Conservation (phyloP, 805 yeast species). For the Pichia occidentalis region DNA sequence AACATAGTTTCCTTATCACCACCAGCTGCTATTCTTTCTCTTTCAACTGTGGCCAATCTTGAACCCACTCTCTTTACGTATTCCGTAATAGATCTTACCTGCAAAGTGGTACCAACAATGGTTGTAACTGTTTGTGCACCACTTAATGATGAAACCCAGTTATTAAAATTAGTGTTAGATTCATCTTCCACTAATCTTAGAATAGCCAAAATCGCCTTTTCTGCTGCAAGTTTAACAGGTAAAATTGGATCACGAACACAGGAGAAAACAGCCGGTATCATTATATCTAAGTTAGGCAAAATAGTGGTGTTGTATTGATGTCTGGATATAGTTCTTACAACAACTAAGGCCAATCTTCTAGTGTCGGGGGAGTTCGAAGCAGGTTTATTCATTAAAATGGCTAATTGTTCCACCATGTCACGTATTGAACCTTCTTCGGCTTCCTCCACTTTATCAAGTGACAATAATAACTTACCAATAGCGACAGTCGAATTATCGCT, state of each 20-base stretch:
- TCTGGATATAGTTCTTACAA: constrained; percentile 68
- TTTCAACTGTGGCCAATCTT: constrained; percentile 78
- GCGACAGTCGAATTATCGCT: constrained; percentile 76
- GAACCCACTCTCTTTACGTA: constrained; percentile 86
- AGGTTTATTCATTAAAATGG: constrained; percentile 46
- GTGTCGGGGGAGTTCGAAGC: constrained; percentile 63
- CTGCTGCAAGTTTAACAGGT: constrained; percentile 92
- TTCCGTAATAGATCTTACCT: constrained; percentile 73
- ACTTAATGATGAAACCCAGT: constrained; percentile 51
- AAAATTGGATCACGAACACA: constrained; percentile 83
- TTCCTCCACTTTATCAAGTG: constrained; percentile 35
- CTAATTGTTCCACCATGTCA: constrained; percentile 41
- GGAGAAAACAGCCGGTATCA: constrained; percentile 71
- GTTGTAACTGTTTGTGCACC: constrained; percentile 33
- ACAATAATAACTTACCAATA: constrained; percentile 69
- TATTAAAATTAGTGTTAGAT: constrained; percentile 41
- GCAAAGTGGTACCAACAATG: constrained; percentile 42
- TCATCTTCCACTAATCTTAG: constrained; percentile 69
- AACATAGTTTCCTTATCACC: constrained; percentile 83
- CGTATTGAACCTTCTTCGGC: constrained; percentile 17
- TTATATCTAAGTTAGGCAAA: constrained; percentile 42
- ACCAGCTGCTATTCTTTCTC: constrained; percentile 83
- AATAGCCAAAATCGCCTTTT: constrained; percentile 72
- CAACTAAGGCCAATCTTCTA: constrained; percentile 72
- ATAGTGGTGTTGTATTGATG: constrained; percentile 45